These are phyloP conservation scores for Nigrospora oryzae DNA, from an alignment of 2,329 filamentous ascomycete species.

Conservation along the genomic window DNA sequence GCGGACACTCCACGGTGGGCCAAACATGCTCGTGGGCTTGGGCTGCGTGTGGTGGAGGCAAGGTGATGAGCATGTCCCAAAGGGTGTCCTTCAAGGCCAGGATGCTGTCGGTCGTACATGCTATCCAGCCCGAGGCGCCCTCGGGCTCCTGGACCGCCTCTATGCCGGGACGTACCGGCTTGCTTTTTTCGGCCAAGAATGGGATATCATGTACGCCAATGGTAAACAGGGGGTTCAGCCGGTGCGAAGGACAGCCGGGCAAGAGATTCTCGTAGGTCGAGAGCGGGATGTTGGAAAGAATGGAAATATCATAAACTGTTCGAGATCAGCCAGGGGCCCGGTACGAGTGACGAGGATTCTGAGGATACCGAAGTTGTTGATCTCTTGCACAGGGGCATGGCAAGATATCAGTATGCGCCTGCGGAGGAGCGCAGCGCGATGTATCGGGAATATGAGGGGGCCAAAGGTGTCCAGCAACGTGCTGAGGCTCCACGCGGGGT, in stretches of 20 bases:
- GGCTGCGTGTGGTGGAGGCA: slow-evolving; percentile 57
- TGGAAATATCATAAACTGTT: slow-evolving; percentile 85
- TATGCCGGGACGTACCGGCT: slow-evolving; percentile 28
- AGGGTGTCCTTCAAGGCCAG: slow-evolving; percentile 77
- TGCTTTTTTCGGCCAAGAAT: slow-evolving; percentile 57
- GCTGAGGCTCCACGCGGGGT: slow-evolving; percentile 79
- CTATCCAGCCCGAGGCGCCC: slow-evolving; percentile 68
- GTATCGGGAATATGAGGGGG: slow-evolving; percentile 83
- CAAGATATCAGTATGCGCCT: slow-evolving; percentile 84
- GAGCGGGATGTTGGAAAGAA: slow-evolving; percentile 80
- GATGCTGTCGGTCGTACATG: slow-evolving; percentile 92
- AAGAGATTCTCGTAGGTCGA: slow-evolving; percentile 64
- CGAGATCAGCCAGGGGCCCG: slow-evolving; percentile 8
- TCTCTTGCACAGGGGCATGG: slow-evolving; percentile 74
- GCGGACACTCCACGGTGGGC: slow-evolving; percentile 64
- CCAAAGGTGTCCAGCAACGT: slow-evolving; percentile 76
- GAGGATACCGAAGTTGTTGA: slow-evolving; percentile 77
- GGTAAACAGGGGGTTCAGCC: slow-evolving; percentile 79
- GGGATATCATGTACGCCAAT: slow-evolving; percentile 91
- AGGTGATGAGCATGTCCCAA: slow-evolving; percentile 82
- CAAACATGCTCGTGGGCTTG: slow-evolving; percentile 56
- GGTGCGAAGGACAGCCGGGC: slow-evolving; percentile 48
- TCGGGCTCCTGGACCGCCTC: slow-evolving; percentile 30
- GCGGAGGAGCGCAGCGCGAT: slow-evolving; percentile 76
- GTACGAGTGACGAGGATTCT: neutral